Base-by-base conservation (phyloP, 305 asterid species). In the Fraxinus xanthoxyloides region DNA sequence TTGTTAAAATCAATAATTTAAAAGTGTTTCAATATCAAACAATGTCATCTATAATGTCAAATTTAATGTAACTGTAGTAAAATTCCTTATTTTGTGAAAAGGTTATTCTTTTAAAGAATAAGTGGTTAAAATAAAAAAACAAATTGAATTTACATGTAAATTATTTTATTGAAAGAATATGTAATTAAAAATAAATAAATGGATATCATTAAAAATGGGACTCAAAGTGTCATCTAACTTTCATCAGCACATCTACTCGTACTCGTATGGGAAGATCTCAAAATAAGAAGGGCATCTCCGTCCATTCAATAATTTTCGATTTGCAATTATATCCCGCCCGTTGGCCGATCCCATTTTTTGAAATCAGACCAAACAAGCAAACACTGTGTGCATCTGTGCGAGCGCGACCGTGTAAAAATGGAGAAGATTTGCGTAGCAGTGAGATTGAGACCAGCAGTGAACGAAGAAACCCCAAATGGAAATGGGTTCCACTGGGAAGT, bases 351-450 rank as follows among this genome's bases (percentile, higher is more conserved):
- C 81, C 38, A 30, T 31, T 0, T 21, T 74, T 80, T 81, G 61
- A 87, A 84, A 87, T 54, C 76, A 77, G 73, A 59, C 48, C 79
- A 51, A 65, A 46, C 19, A 2, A 31, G 15, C 15, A 34, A 63
- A 31, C 8, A 19, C 15, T 38, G 69, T 7, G 35, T 51, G 59
- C 72, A 19, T 34, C 38, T 15, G 81, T 7, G 81, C 77, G 36
- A 59, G 81, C 32, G 61, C 23, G 81, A 72, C 79, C 10, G 72
- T 13, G 80, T 38, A 83, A 76, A 21, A 84, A 95, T 95, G 99
- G 98, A 95, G 95, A 95, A 92, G 89, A 91, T 95, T 36, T 90
- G 95, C 76, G 98, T 96, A 10, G 98, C 98, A 13, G 98, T 94
- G 85, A 90, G 98, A 82, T 94, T 96, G 63, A 87, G 99, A 59